phyloP scores from a whole-genome alignment of 768 basidiomycete species.

The Udeniomyces megalosporus region DNA sequence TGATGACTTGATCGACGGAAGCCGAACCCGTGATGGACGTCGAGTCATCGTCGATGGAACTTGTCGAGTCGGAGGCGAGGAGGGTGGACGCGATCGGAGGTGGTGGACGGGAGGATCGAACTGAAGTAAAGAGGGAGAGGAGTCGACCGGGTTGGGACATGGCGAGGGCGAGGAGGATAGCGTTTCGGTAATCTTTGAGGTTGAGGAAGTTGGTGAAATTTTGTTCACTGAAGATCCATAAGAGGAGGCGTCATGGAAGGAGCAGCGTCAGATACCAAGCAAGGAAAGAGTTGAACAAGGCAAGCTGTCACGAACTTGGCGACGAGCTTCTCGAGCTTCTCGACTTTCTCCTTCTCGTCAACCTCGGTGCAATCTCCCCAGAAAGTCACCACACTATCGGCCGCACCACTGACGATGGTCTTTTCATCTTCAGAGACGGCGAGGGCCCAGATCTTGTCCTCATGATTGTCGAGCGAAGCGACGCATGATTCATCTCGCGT shows the following conservation, averaged over 20 bases:
- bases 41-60: background rate
- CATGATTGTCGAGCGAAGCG: slow-evolving; percentile 85
- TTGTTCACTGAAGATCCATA: slow-evolving; percentile 55
- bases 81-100: slow-evolving; percentile 13
- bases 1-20: slow-evolving; percentile 67
- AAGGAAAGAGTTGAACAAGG: background rate
- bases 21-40: slow-evolving; percentile 44
- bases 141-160: slow-evolving; percentile 89
- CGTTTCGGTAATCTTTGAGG: slow-evolving; percentile 73
- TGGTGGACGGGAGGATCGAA: slow-evolving; percentile 31
- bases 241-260: background rate
- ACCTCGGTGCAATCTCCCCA: slow-evolving; percentile 92
- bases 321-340: slow-evolving; percentile 53
- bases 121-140: slow-evolving; percentile 54
- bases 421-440: slow-evolving; percentile 64
- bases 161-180: slow-evolving; percentile 75
- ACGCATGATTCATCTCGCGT: slow-evolving; percentile 72
- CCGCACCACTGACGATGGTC: slow-evolving; percentile 80
- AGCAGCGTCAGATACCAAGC: background rate
- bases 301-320: slow-evolving; percentile 46
- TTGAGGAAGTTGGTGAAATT: slow-evolving; percentile 81
- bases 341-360: slow-evolving; percentile 56
- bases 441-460: slow-evolving; percentile 99
- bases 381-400: slow-evolving; percentile 88
- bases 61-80: background rate